Conservation (phyloP, 495 filamentous ascomycete genomes). For the Trichoderma orchidacearum region DNA sequence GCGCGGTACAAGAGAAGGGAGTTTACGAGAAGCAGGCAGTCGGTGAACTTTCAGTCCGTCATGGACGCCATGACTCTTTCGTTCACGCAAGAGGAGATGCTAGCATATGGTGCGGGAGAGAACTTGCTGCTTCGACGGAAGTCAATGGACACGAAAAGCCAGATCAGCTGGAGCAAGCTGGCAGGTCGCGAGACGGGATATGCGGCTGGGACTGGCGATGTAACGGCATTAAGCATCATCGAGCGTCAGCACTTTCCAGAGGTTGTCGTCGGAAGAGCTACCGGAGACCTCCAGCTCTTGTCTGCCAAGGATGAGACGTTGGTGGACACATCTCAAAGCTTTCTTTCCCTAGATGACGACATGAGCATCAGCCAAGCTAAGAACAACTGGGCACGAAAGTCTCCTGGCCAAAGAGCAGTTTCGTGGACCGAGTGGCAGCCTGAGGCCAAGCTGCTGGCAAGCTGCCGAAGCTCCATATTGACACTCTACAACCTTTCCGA, state of each 20-base stretch:
- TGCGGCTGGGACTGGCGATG: conserved; percentile 22
- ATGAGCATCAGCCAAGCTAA: neutral
- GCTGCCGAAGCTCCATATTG: neutral
- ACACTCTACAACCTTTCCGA: conserved; percentile 1
- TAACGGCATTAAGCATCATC: conserved; percentile 21
- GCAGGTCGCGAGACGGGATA: conserved; percentile 15
- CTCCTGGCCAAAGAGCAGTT: neutral
- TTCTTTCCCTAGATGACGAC: neutral
- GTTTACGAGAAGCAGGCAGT: conserved; percentile 3
- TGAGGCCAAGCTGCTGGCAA: neutral
- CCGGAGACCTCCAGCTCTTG: conserved; percentile 23
- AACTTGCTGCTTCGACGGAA: conserved; percentile 17
- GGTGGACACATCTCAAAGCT: conserved; percentile 13
- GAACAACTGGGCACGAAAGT: conserved; percentile 4
- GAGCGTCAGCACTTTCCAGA: conserved; percentile 11
- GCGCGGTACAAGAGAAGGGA: conserved; percentile 1
- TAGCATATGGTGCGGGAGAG: conserved; percentile 32
- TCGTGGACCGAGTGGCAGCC: neutral
- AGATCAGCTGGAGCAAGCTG: conserved; percentile 15
- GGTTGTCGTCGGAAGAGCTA: conserved; percentile 26
- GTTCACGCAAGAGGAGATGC: conserved; percentile 19
- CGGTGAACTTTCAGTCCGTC: conserved; percentile 20
- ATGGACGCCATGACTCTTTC: conserved; percentile 21
- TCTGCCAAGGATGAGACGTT: conserved; percentile 15
- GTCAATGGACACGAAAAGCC: conserved; percentile 1